phyloP scores from a whole-genome alignment of 495 filamentous ascomycete genomes.

The Hypoxylon lienhwacheense region DNA sequence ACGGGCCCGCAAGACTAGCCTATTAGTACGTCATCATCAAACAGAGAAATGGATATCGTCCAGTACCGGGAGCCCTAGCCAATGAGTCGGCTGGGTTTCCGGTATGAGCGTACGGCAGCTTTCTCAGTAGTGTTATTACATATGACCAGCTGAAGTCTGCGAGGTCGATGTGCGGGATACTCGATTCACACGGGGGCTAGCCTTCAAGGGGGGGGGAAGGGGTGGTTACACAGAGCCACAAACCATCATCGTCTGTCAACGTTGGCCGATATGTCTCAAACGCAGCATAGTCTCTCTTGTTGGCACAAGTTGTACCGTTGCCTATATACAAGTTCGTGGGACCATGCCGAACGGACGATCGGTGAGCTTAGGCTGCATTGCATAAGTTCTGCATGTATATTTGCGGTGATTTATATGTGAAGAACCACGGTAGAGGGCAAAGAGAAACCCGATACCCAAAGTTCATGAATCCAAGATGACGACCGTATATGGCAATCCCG shows the following conservation, averaged over 20 bases:
- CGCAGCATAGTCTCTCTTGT: conserved; percentile 3
- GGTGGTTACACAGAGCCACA: conserved; percentile 31
- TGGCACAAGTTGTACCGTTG: neutral
- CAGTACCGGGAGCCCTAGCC: neutral
- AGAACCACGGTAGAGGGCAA: neutral
- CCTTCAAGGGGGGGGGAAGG: neutral
- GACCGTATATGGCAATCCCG: conserved; percentile 3
- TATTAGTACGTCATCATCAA: conserved; percentile 11
- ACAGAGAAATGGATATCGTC: conserved; percentile 15
- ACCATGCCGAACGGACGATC: neutral
- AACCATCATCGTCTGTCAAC: conserved; percentile 20
- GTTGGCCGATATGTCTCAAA: conserved; percentile 27
- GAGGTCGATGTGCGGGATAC: conserved; percentile 8
- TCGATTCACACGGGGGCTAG: conserved; percentile 14
- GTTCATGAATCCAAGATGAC: neutral
- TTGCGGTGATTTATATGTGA: conserved; percentile 17
- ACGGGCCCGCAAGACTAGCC: conserved; percentile 5
- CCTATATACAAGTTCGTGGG: neutral
- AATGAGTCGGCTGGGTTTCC: conserved; percentile 1
- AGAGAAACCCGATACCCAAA: neutral
- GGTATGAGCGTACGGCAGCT: neutral
- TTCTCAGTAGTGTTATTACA: conserved; percentile 19
- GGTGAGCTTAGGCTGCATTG: conserved; percentile 25
- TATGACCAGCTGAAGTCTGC: conserved; percentile 15
- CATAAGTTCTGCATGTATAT: conserved; percentile 19